Evolutionary conservation across 2,329 filamentous ascomycete species (phyloP).

Genomic region (Rhinocladiella mackenziei): DNA sequence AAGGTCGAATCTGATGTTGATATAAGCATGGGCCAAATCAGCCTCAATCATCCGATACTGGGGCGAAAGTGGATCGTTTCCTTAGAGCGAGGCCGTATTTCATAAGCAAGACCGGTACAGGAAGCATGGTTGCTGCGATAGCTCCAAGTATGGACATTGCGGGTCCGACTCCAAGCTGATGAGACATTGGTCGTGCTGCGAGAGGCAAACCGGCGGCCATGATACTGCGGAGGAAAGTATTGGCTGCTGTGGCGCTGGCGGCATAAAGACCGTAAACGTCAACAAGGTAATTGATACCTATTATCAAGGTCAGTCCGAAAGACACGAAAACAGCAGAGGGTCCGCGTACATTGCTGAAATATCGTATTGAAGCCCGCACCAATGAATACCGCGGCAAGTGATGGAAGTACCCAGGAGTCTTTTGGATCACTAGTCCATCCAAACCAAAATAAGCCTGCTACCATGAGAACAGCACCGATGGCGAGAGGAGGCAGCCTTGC

Average conservation of each 20-base stretch:
- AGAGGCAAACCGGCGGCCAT: slow-evolving; percentile 39
- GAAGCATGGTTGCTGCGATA: slow-evolving; percentile 39
- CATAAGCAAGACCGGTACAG: slow-evolving; percentile 47
- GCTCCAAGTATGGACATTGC: slow-evolving; percentile 42
- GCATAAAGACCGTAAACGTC: slow-evolving; percentile 41
- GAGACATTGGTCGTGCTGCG: slow-evolving; percentile 42
- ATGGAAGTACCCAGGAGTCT: slow-evolving; percentile 36
- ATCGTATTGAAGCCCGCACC: slow-evolving; percentile 38
- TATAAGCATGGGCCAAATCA: too few relatives aligned
- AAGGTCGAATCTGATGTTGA: background rate
- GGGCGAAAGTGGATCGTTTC: slow-evolving; percentile 44
- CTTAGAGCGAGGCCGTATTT: slow-evolving; percentile 40
- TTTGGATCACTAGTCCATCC: slow-evolving; percentile 40
- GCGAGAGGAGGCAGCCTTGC: slow-evolving; percentile 46
- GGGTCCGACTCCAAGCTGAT: slow-evolving; percentile 41
- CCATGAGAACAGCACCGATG: slow-evolving; percentile 43
- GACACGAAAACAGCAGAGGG: background rate
- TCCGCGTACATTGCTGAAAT: slow-evolving; percentile 30
- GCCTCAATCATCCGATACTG: slow-evolving; percentile 19
- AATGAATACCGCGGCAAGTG: slow-evolving; percentile 39
- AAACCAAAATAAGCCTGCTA: slow-evolving; percentile 44
- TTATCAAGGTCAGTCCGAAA: background rate
- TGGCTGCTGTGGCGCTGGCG: slow-evolving; percentile 42
- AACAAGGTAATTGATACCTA: slow-evolving; percentile 46
- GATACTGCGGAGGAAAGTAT: slow-evolving; percentile 41